Evolutionary conservation across 169 alveolate species (phyloP), one percentile per base, ranked within the genome.

Genomic region (Plasmodium berghei): DNA sequence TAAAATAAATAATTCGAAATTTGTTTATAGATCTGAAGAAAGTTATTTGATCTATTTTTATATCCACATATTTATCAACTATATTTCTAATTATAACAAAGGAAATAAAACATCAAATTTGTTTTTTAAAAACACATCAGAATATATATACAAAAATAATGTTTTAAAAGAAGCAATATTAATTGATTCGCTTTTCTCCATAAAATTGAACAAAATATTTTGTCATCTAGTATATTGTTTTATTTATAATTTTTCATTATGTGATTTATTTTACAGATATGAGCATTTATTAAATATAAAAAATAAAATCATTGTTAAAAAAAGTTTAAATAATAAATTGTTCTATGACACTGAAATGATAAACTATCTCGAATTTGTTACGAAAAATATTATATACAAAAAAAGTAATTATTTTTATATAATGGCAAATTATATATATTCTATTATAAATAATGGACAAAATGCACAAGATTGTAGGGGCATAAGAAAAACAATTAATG

Each of bases 351-450:
- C 2, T 5, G 59, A 86, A 8, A 61, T 59, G 56, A 74, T 18
- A 42, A 71, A n/a, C 34, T 86, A 86, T 56, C 77, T 86, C 10
- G 67, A 69, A 22, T 86, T 71, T 70, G 54, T 86, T 69, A 71
- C 91, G 42, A 45, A 16, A 16, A 64, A 55, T 26, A 49, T 80
- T 54, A 80, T 80, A 40, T 26, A 34, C 16, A 71, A 71, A 28
- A 80, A 80, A 24, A 0, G 55, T 20, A 49, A 3, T 1, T 66
- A 80, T 42, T 80, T 80, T 80, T 16, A n/a, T n/a, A 48, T 67
- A 40, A 40, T 80, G 61, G 58, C 49, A 8, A 62, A 67, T 42
- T 80, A 10, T 67, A 71, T 67, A 59, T 80, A 67, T 34, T 48
- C 46, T 2, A 6, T 20, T 8, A 18, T 77, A 42, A 10, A 48